Evolutionary conservation across 2,329 filamentous ascomycete species (phyloP), one percentile per base, ranked within the genome.

Genomic region (Drechslera avenae): DNA sequence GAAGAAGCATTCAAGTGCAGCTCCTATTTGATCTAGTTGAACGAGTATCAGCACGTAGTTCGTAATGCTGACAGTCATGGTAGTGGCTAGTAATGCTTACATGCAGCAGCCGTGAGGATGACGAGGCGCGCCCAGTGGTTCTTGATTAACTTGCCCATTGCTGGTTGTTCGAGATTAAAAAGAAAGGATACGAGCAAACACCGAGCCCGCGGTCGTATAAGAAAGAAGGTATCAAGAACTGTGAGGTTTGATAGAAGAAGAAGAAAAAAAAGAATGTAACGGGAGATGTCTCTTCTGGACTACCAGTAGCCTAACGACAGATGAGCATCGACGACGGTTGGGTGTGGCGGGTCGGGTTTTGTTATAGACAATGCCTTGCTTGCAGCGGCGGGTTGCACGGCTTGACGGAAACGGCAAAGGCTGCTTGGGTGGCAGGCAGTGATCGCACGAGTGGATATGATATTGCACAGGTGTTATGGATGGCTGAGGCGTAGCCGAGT

Each of bases 91-190:
- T 19, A 23, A 19, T 36, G 75, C 81, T 46, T 85, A 91, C 89
- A 92, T 50, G 80, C 75, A 63, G 90, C 88, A 31, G 94, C 91
- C 21, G 90, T 90, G 72, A 99, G 80, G 75, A 96, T 83, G 71
- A 99, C 94, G 68, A 99, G 86, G 55, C 94, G 88, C 64, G 91
- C 94, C 91, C 91, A 96, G 81, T 99, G 94, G 80, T 97, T 97
- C 83, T 99, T 99, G 80, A 99, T 97, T 72, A 99, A 86, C 78
- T 88, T 94, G 76, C 94, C 94, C 94, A 99, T 99, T 61, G 37
- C 19, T 4, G 7, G 19, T 21, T 56, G 57, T 13, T 46, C 51
- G 40, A 46, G 55, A 57, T 57, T 63, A 59, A 39, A 66, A 63
- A 61, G 62, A 64, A 64, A 60, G 60, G 59, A 66, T 61, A 62